A percentile compares a stretch with the other conserved stretches of the same genome.
These are phyloP conservation scores for Paraleonurus japonicus DNA, from an alignment of 257 asterid genomes.

Conservation along the genomic window DNA sequence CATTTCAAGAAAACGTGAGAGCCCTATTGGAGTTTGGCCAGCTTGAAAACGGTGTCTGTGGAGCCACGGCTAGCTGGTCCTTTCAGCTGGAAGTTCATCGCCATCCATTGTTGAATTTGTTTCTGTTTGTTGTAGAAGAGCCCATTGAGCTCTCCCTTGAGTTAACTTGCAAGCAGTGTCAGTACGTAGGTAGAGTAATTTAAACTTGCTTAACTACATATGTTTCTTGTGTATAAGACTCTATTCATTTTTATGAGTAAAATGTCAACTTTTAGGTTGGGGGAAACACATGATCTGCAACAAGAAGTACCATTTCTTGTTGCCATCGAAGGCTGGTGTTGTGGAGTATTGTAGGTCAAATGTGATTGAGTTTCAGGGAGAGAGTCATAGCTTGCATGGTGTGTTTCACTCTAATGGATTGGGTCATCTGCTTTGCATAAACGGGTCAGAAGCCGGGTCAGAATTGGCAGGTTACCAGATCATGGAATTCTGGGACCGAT, in stretches of 20 bases:
- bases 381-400: slow-evolving; percentile 68
- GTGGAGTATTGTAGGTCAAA: slow-evolving; percentile 47
- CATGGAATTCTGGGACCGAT: slow-evolving; percentile 95
- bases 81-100: slow-evolving; percentile 84
- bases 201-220: neutral
- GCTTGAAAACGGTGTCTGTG: slow-evolving; percentile 46
- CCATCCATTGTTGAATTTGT: slow-evolving; percentile 57
- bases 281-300: slow-evolving; percentile 89
- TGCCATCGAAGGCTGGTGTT: slow-evolving; percentile 53
- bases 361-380: slow-evolving; percentile 60
- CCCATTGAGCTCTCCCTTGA: slow-evolving; percentile 62
- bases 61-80: slow-evolving; percentile 65
- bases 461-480: slow-evolving; percentile 69
- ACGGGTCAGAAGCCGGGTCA: slow-evolving; percentile 68
- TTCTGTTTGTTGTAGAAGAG: slow-evolving; percentile 78
- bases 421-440: slow-evolving; percentile 87
- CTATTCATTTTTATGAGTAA: neutral
- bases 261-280: slow-evolving; percentile 75
- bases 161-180: slow-evolving; percentile 77
- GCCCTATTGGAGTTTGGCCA: slow-evolving; percentile 75
- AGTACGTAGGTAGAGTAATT: slow-evolving; percentile 60
- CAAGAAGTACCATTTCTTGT: slow-evolving; percentile 83
- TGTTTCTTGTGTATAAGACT: neutral
- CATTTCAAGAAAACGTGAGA: slow-evolving; percentile 61
- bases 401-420: slow-evolving; percentile 93